Evolutionary conservation across 176 grass and related monocot species (phyloP), one percentile per base, ranked within the genome.

Genomic region (Leersia perrieri): DNA sequence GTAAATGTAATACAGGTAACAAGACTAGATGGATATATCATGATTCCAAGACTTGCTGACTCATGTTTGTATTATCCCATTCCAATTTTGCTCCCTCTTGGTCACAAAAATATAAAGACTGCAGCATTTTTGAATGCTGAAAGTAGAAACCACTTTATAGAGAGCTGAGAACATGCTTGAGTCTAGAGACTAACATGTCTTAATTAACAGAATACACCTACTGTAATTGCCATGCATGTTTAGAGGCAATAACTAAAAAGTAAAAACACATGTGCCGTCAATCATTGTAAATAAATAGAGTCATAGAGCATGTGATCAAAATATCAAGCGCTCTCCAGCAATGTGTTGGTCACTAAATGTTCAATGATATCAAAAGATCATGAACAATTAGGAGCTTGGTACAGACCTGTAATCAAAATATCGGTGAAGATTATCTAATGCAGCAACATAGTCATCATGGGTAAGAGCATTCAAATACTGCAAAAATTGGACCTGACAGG

Each of bases 361-460:
- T 55, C 5, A 41, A 68, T 13, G 66, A 9, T 75, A 60, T 3
- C 39, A 83, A 10, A 60, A 1, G 58, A 51, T 63, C 18, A 81
- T 12, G 7, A 36, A 88, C 40, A 60, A 47, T 72, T 60, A 62
- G 66, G 61, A 68, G 8, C 63, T n/a, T 55, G 82, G 25, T 16
- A 73, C 76, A 81, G 74, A 98, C 95, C 95, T 98, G 88, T 89
- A 91, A 85, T 95, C 95, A 82, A 93, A 98, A 85, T 95, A 98
- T 62, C 91, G 83, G 63, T 98, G 95, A 81, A 98, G 92, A 81
- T 87, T 93, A 78, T 98, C 95, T 58, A 92, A 29, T 49, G 95
- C 85, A 78, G 84, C 67, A 65, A 89, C 64, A 83, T 93, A 98
- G 83, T 98, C 92, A 95, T 93, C 90, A 78, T 98, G 92, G 58